A percentile compares a stretch with the other conserved stretches of the same genome.
Evolutionary conservation across 495 filamentous ascomycete species (phyloP).

Genomic region (Melanomma pulvis-pyrius): DNA sequence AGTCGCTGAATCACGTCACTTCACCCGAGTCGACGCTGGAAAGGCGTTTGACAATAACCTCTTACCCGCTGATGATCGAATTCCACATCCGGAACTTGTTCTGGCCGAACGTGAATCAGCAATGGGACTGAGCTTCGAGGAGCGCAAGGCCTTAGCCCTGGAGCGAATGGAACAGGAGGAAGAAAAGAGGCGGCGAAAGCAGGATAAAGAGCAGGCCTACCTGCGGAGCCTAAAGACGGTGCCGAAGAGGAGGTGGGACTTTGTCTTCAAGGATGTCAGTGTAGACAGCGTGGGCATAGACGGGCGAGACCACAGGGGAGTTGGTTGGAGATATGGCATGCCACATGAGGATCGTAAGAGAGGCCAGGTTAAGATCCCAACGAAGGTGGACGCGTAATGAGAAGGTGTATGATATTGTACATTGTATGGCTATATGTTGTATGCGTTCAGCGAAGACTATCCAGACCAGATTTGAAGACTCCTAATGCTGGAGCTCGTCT

Average conservation of each 20-base stretch:
- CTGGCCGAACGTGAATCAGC: slow-evolving; percentile 55
- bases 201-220: slow-evolving; percentile 51
- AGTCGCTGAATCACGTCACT: slow-evolving; percentile 82
- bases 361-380: slow-evolving; percentile 74
- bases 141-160: slow-evolving; percentile 48
- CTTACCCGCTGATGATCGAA: slow-evolving; percentile 79
- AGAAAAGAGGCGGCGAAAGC: slow-evolving; percentile 44
- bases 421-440: slow-evolving; percentile 31
- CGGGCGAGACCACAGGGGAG: slow-evolving; percentile 43
- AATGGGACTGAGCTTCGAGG: slow-evolving; percentile 41
- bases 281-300: slow-evolving; percentile 62
- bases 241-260: slow-evolving; percentile 70
- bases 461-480: not conserved
- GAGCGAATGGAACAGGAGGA: slow-evolving; percentile 51
- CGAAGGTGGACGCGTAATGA: slow-evolving; percentile 52
- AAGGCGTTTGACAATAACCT: slow-evolving; percentile 75
- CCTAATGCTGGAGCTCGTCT: not conserved
- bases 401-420: slow-evolving; percentile 22
- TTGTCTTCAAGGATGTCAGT: slow-evolving; percentile 71
- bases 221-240: slow-evolving; percentile 49
- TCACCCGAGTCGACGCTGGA: slow-evolving; percentile 87
- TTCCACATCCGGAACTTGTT: slow-evolving; percentile 86
- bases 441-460: slow-evolving; percentile 1
- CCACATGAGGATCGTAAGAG: slow-evolving; percentile 72
- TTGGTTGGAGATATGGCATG: slow-evolving; percentile 69